Evolutionary conservation across 768 basidiomycete genomes (phyloP), one percentile per base, ranked within the genome.

Genomic region (Lactarius deliciosus): DNA sequence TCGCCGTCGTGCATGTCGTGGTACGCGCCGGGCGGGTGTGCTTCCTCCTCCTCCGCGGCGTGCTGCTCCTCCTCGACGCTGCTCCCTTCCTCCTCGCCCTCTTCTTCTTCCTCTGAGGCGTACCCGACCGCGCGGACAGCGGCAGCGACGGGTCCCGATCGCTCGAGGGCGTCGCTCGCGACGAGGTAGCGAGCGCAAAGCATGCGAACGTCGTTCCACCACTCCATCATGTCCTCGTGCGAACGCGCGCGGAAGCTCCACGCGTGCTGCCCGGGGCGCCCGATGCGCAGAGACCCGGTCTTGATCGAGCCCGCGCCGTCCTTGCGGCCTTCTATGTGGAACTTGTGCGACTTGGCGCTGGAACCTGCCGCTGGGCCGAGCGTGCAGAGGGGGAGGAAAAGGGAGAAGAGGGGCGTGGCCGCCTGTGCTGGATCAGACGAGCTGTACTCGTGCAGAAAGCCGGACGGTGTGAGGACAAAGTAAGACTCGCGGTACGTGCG

Each of bases 151-250:
- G 94, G 94, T 2, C 96, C 97, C 45, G 87, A 88, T 54, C 97
- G 82, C 78, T 97, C 93, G 78, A 98, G 91, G 75, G 87, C 84
- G 79, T 98, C 97, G 70, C 90, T 92, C 40, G 95, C 94, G 47
- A 98, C 93, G 61, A 99, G 83, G 75, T 97, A 98, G 68, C 94
- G 78, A 25, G 95, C 94, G 72, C 94, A 96, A 47, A 96, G 80
- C 93, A 96, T 95, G 68, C 92, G 79, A 47, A 96, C 82, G 74
- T 98, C 97, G 74, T 98, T 98, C 97, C 97, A 99, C 93, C 97
- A 97, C 79, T 99, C 97, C 94, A 98, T 94, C 94, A 98, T 94
- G 71, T 98, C 96, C 69, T 98, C 96, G 70, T 91, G 86, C 65
- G 88, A 90, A 66, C 96, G 80, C 56, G 91, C 85, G 41, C 94